Base-by-base conservation (phyloP, 2,329 filamentous ascomycete genomes). In the Keithomyces neogunnii region DNA sequence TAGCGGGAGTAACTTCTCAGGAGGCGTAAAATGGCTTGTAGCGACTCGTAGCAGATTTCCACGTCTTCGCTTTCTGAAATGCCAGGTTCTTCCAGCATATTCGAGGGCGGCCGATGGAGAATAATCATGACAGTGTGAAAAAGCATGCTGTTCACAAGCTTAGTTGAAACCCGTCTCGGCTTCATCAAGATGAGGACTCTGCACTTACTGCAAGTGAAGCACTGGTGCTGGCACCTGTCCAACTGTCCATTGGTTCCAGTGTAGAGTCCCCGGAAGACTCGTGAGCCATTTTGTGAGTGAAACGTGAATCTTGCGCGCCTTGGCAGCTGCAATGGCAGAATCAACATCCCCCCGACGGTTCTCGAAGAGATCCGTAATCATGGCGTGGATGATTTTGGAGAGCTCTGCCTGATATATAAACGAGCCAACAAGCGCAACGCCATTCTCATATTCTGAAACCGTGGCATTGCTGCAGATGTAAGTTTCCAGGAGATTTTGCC, bases 61-160 rank as follows among this genome's bases (percentile, higher is more conserved):
- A 77, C 68, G 38, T 75, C 73, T 52, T 75, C 71, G 32, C 68
- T 69, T 4, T 65, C 64, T 3, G 66, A 61, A 10, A 72, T 66
- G 1, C 63, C 67, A 1, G 65, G 63, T 36, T 69, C 69, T 51
- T 66, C 63, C 40, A 75, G 68, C 38, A 71, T 62, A 47, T 73
- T 69, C 3, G 66, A 69, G 1, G 74, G 73, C 2, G 74, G 74
- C 0, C 74, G 69, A 53, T 77, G 73, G 3, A 77, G 67, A 47
- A 77, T 75, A 26, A 76, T 76, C 72, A 77, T 75, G 46, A 70
- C 68, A 1, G 74, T 75, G 51, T 77, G 73, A 55, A 76, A 77
- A 13, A 72, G 58, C 68, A 77, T 7, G 9, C 9, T 35, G 53
- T 66, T 39, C 64, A 57, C 7, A 30, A n/a, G 30, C 33, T 35